Evolutionary conservation across 768 basidiomycete species (phyloP), one percentile per base, ranked within the genome.

Genomic region (Pisolithus orientalis): DNA sequence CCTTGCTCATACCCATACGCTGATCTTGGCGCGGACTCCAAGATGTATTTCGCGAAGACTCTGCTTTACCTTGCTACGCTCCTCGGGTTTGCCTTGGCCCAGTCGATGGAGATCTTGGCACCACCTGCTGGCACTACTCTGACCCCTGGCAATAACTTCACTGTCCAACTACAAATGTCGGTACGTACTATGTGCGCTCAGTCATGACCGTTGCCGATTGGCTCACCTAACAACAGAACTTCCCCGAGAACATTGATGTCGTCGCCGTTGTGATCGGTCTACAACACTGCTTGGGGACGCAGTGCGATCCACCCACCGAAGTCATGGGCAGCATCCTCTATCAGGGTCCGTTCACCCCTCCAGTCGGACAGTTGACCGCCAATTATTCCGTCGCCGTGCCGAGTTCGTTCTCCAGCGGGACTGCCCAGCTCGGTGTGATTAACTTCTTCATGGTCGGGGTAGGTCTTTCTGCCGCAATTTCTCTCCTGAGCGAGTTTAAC

Each of bases 391-490:
- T 72, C 9, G 54, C 52, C 4, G 44, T 70, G 8, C 65, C 77
- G 2, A 3, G 57, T 24, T n/a, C 3, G 2, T 56, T 68, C 16
- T 11, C 56, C 0, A 43, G 62, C 39, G 72, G 70, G 2, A 10
- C 16, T 0, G 70, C 70, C 13, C 68, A 70, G 47, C 55, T 77
- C 43, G 66, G 65, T 13, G 68, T 71, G 6, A 65, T 67, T 46
- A 70, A 74, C 57, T 53, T 72, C 0, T 59, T 68, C 28, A 58
- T 77, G 53, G 63, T 74, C n/a, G 75, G 74, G 52, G 74, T 77
- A 56, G 60, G 73, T 27, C 53, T 53, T 8, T 43, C 27, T 11
- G 2, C 21, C 21, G 21, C 21, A 21, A 21, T 21, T 21, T 21
- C 48, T 42, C 21, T n/a, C 6, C 17, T 21, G 21, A 21, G 16